These are phyloP conservation scores for Zasmidium citrigriseum DNA, from an alignment of 2,329 filamentous ascomycete species.

Conservation along the genomic window DNA sequence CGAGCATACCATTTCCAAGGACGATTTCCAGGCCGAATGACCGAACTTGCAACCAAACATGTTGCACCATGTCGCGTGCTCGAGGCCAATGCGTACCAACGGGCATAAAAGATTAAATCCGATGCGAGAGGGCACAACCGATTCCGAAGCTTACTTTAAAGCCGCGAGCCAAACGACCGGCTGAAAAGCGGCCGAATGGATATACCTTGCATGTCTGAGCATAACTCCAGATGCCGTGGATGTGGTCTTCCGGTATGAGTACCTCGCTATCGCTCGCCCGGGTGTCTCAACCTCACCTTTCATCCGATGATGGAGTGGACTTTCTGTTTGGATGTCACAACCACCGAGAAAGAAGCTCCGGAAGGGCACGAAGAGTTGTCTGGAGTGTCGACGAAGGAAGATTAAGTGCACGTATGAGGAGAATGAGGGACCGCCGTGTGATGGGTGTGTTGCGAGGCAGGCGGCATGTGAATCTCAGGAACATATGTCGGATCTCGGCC, in stretches of 20 bases:
- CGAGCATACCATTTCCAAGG: background rate
- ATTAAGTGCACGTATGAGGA: constrained; percentile 6
- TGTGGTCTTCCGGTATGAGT: background rate
- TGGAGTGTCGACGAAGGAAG: constrained; percentile 7
- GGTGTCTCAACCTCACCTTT: background rate
- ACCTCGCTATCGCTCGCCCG: background rate
- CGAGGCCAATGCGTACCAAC: background rate
- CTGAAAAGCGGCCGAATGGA: background rate
- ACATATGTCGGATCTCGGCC: background rate
- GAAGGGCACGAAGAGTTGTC: constrained; percentile 8
- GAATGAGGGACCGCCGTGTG: constrained; percentile 1
- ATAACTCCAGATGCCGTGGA: background rate
- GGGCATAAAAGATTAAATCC: background rate
- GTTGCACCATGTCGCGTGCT: background rate
- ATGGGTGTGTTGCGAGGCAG: constrained; percentile 2
- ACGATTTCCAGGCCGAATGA: background rate
- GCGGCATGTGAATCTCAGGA: constrained; percentile 3
- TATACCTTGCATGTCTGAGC: background rate
- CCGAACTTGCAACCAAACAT: background rate
- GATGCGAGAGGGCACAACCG: background rate
- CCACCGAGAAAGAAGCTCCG: constrained; percentile 7
- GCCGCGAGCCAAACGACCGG: background rate
- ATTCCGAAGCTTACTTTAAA: background rate
- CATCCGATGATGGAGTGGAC: background rate
- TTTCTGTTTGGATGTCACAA: background rate